Evolutionary conservation across 768 basidiomycete species (phyloP).

Genomic region (Phlegmacium glaucopus): DNA sequence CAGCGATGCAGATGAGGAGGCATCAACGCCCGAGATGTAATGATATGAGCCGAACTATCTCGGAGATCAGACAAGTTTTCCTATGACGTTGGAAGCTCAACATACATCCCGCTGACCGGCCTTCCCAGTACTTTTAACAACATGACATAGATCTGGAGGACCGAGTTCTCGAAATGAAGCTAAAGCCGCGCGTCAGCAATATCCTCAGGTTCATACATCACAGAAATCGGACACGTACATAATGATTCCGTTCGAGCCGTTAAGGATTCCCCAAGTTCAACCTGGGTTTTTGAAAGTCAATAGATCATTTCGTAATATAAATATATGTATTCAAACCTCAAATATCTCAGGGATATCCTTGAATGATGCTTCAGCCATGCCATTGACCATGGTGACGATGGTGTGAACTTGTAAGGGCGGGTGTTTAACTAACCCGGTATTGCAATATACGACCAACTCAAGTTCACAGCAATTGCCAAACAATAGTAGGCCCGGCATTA

Average conservation of each 20-base stretch:
- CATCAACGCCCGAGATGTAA: constrained; percentile 97
- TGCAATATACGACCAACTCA: background rate
- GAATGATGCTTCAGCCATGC: constrained; percentile 60
- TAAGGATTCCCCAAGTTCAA: constrained; percentile 87
- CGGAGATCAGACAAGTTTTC: constrained; percentile 7
- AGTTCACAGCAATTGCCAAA: too few species aligned
- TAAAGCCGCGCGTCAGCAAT: constrained; percentile 34
- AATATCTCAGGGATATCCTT: constrained; percentile 97
- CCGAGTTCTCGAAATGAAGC: constrained; percentile 96
- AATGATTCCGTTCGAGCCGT: constrained; percentile 89
- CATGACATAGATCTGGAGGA: constrained; percentile 95
- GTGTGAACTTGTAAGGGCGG: background rate
- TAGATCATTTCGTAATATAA: background rate
- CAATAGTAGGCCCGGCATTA: too few species aligned
- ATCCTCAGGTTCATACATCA: constrained; percentile 2
- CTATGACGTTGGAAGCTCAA: constrained; percentile 12
- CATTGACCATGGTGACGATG: constrained; percentile 22
- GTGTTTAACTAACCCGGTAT: background rate
- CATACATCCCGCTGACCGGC: constrained; percentile 85
- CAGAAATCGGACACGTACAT: constrained; percentile 48
- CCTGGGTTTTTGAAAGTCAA: constrained; percentile 36
- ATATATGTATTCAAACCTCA: constrained; percentile 54
- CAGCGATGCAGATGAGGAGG: constrained; percentile 94
- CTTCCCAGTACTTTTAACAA: constrained; percentile 86
- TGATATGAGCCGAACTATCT: constrained; percentile 91